Evolutionary conservation across 1,139 yeast species (phyloP).

Genomic region (Blastobotrys persicus): DNA sequence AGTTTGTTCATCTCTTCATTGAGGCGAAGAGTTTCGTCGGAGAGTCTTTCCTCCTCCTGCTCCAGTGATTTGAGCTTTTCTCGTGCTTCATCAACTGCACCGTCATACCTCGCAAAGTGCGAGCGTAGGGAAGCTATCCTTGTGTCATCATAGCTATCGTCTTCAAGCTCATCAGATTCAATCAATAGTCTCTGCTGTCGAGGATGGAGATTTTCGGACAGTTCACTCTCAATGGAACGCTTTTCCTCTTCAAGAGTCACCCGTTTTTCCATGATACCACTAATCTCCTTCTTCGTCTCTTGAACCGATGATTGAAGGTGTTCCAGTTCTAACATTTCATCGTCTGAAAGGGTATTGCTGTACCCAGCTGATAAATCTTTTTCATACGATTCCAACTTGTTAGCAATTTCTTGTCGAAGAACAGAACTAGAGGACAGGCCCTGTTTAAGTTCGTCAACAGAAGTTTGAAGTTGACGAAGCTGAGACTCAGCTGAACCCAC

Average conservation of each 20-base stretch:
- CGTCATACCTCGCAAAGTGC: neutral
- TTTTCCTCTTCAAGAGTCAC: constrained; percentile 4
- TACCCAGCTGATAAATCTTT: constrained; percentile 58
- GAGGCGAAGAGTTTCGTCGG: constrained; percentile 3
- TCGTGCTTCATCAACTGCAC: constrained; percentile 1
- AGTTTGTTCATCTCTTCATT: constrained; percentile 5
- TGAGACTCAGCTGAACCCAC: neutral
- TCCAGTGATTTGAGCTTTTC: constrained; percentile 2
- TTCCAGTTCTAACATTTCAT: constrained; percentile 46
- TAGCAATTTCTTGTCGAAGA: constrained; percentile 3
- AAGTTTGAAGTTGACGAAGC: constrained; percentile 1
- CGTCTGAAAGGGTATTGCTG: constrained; percentile 49
- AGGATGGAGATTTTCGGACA: constrained; percentile 53
- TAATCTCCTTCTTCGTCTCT: constrained; percentile 4
- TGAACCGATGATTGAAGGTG: constrained; percentile 11
- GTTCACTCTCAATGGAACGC: constrained; percentile 37
- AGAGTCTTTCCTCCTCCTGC: neutral
- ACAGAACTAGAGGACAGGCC: neutral
- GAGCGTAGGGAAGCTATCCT: neutral
- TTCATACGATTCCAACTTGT: constrained; percentile 34
- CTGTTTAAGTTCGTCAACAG: neutral
- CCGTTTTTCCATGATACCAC: constrained; percentile 3
- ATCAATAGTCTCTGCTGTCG: constrained; percentile 39
- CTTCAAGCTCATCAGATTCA: constrained; percentile 21
- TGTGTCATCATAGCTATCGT: constrained; percentile 12